Conservation (phyloP, 352 stramenopile species). For the Pythium aristosporum region DNA sequence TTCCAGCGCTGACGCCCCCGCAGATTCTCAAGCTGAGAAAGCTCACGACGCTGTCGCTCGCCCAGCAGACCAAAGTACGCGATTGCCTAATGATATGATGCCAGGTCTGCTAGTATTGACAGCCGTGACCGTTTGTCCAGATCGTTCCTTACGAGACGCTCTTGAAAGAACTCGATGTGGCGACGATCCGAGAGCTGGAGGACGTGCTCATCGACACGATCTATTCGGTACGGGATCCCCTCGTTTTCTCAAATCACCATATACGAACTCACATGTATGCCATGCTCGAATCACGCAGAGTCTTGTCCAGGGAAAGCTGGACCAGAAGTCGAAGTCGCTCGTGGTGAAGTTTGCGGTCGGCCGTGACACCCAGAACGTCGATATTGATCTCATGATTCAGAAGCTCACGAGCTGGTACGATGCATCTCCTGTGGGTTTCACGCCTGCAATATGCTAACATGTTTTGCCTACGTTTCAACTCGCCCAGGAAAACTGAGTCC, state of each 20-base stretch:
- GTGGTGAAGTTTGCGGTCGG: conserved; percentile 88
- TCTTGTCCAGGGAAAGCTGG: conserved; percentile 88
- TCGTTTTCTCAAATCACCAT: neutral
- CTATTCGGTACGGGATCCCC: conserved; percentile 65
- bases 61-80: conserved; percentile 76
- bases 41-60: conserved; percentile 86
- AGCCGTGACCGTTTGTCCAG: conserved; percentile 25
- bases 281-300: conserved; percentile 35
- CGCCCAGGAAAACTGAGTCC: conserved; percentile 55
- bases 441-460: neutral
- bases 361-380: conserved; percentile 81
- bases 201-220: conserved; percentile 93
- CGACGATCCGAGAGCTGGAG: conserved; percentile 86
- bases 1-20: conserved; percentile 65
- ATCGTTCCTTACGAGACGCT: conserved; percentile 83
- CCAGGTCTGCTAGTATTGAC: neutral
- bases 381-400: conserved; percentile 88
- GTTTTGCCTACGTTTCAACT: neutral
- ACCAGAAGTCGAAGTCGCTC: conserved; percentile 82
- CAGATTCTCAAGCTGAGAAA: conserved; percentile 88
- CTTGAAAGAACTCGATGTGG: conserved; percentile 73
- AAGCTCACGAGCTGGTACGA: conserved; percentile 83
- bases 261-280: neutral
- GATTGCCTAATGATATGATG: too few species aligned
- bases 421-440: neutral